These are phyloP conservation scores for Zygotorulaspora danielsina DNA, from an alignment of 805 yeast genomes.

Conservation along the genomic window DNA sequence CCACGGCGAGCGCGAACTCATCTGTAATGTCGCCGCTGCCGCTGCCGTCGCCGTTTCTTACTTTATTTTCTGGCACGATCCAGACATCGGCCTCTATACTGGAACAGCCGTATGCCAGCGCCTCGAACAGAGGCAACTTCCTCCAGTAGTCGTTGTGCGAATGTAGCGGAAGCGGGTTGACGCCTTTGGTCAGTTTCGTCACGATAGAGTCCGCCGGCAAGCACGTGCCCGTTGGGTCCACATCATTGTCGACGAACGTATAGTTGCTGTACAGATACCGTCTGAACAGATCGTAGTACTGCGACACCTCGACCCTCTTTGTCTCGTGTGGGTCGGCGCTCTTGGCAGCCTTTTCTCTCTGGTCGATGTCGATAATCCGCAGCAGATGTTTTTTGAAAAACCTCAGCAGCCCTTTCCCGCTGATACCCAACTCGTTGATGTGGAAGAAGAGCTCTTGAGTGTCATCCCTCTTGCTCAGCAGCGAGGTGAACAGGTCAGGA, in stretches of 20 bases:
- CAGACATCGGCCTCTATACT: slow-evolving; percentile 69
- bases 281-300: slow-evolving; percentile 17
- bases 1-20: slow-evolving; percentile 50
- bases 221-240: slow-evolving; percentile 6
- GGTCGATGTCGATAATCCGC: background rate
- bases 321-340: background rate
- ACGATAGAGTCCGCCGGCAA: slow-evolving; percentile 17
- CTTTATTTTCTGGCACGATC: slow-evolving; percentile 29
- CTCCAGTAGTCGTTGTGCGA: slow-evolving; percentile 74
- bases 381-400: slow-evolving; percentile 15
- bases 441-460: background rate
- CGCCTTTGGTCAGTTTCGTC: slow-evolving; percentile 27
- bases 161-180: slow-evolving; percentile 40
- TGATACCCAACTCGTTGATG: slow-evolving; percentile 11
- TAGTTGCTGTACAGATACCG: slow-evolving; percentile 10
- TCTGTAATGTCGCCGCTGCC: slow-evolving; percentile 34
- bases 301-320: slow-evolving; percentile 10
- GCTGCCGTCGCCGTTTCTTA: slow-evolving; percentile 23
- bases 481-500: background rate
- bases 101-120: slow-evolving; percentile 46
- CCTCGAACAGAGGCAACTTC: slow-evolving; percentile 52
- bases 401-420: slow-evolving; percentile 15
- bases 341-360: background rate
- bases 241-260: background rate
- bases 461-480: background rate